Evolutionary conservation across 2,329 filamentous ascomycete species (phyloP).

Genomic region (Aspergillus calidoustus): DNA sequence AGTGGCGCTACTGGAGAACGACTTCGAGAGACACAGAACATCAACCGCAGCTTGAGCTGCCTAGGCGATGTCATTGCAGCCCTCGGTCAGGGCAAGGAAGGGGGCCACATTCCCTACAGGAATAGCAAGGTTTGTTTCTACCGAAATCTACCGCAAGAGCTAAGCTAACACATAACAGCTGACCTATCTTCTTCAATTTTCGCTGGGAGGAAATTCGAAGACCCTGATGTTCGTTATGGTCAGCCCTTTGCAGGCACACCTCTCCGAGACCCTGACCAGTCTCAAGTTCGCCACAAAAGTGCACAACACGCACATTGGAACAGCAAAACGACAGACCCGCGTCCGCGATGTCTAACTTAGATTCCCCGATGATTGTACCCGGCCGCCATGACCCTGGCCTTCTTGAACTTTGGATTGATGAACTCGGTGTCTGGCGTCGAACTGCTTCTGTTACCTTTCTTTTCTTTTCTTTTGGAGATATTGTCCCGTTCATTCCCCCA

Average conservation of each 20-base stretch:
- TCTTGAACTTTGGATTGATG: conserved; percentile 25
- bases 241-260: conserved; percentile 84
- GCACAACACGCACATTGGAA: conserved; percentile 85
- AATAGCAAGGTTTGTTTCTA: conserved; percentile 78
- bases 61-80: conserved; percentile 94
- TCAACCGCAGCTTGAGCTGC: conserved; percentile 93
- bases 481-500: conserved; percentile 3
- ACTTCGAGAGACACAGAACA: conserved; percentile 92
- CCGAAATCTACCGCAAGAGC: neutral
- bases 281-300: conserved; percentile 96
- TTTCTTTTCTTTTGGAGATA: conserved; percentile 18
- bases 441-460: conserved; percentile 4
- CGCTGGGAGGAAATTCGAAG: conserved; percentile 91
- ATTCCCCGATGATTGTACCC: conserved; percentile 14
- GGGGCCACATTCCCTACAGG: conserved; percentile 84
- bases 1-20: conserved; percentile 84
- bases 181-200: conserved; percentile 93
- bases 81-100: conserved; percentile 79
- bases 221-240: conserved; percentile 99
- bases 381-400: conserved; percentile 36
- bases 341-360: conserved; percentile 41
- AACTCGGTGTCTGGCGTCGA: conserved; percentile 31
- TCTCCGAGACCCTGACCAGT: conserved; percentile 92
- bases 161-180: conserved; percentile 56
- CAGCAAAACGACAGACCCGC: conserved; percentile 62